Conservation (phyloP, 2,329 filamentous ascomycete species). For the Peltaster fructicola region DNA sequence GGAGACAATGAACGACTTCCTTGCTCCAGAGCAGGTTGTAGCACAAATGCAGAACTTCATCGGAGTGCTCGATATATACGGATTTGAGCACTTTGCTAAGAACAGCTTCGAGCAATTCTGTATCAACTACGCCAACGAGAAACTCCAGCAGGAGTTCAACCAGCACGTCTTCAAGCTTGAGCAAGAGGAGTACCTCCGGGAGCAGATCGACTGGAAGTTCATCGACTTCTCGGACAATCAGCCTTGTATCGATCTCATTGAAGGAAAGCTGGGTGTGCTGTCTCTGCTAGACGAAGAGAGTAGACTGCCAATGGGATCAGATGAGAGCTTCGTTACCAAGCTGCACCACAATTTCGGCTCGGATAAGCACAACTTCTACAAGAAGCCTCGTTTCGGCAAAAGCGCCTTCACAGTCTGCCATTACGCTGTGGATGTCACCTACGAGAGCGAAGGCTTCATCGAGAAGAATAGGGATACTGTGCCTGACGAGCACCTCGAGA, state of each 20-base stretch:
- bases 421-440: conserved; percentile 94
- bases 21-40: conserved; percentile 78
- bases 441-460: conserved; percentile 97
- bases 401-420: conserved; percentile 96
- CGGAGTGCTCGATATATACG: conserved; percentile 96
- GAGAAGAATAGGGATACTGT: conserved; percentile 99
- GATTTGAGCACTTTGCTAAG: conserved; percentile 97
- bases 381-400: conserved; percentile 95
- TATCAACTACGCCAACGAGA: conserved; percentile 99
- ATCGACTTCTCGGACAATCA: conserved; percentile 99
- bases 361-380: conserved; percentile 93
- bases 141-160: conserved; percentile 97
- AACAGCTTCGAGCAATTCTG: conserved; percentile 99
- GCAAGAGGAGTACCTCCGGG: conserved; percentile 89
- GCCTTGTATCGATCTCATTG: conserved; percentile 94
- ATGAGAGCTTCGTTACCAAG: conserved; percentile 93
- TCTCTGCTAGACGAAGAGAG: conserved; percentile 93
- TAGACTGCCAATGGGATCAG: conserved; percentile 86
- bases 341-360: conserved; percentile 81
- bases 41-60: conserved; percentile 78
- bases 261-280: conserved; percentile 86
- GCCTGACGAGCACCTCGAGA: conserved; percentile 92
- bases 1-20: conserved; percentile 81
- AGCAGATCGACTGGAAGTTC: conserved; percentile 98
- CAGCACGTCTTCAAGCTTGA: conserved; percentile 98